Evolutionary conservation across 2,329 filamentous ascomycete species (phyloP).

Genomic region (Teratosphaeria gauchensis): DNA sequence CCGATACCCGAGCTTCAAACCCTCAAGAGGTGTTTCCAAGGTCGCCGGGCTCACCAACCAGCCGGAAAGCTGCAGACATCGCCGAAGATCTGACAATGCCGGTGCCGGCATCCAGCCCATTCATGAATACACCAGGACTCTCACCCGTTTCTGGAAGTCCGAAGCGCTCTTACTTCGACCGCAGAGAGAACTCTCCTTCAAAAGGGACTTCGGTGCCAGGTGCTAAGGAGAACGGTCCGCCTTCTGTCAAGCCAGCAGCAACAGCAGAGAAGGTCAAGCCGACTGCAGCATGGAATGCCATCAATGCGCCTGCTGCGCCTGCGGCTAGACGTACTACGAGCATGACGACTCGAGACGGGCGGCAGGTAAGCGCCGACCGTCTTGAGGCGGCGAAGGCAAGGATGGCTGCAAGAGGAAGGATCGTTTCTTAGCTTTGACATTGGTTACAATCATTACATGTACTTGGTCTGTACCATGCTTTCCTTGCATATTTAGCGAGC

Average conservation of each 20-base stretch:
- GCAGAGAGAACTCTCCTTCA: constrained; percentile 1
- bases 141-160: constrained; percentile 4
- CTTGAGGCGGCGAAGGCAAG: constrained; percentile 17
- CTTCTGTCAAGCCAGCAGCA: constrained; percentile 4
- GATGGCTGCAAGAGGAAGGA: constrained; percentile 15
- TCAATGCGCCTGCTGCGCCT: constrained; percentile 9
- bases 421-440: constrained; percentile 8
- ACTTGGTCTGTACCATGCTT: neutral
- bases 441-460: neutral
- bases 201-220: constrained; percentile 1
- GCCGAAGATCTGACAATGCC: constrained; percentile 5
- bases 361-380: constrained; percentile 12
- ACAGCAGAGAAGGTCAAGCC: constrained; percentile 13
- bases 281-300: constrained; percentile 18
- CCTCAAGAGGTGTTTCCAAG: neutral
- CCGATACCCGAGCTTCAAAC: constrained; percentile 1
- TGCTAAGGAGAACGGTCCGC: constrained; percentile 16
- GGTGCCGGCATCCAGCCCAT: constrained; percentile 12
- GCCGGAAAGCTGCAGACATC: neutral
- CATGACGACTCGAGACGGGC: constrained; percentile 10
- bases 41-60: neutral
- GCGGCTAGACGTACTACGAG: constrained; percentile 9
- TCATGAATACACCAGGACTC: constrained; percentile 6
- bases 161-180: constrained; percentile 3
- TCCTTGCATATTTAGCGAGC: neutral